Evolutionary conservation across 768 basidiomycete species (phyloP).

Genomic region (Mycena filopes): DNA sequence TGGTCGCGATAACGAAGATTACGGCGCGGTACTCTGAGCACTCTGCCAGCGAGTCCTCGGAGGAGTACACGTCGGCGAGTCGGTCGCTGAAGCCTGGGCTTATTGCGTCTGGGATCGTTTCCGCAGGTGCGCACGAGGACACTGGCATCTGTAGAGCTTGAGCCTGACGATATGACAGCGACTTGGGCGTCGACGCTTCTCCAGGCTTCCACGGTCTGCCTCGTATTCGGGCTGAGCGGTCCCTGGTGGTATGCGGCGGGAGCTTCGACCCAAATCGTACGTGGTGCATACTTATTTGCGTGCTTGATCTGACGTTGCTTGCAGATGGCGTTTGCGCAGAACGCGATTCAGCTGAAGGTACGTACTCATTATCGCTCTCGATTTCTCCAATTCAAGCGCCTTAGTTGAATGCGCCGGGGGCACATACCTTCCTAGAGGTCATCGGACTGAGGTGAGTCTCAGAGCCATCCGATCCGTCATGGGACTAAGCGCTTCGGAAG

Average conservation of each 20-base stretch:
- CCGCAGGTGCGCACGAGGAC: slow-evolving; percentile 5
- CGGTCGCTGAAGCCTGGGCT: slow-evolving; percentile 18
- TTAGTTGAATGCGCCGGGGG: slow-evolving; percentile 62
- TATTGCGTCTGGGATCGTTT: slow-evolving; percentile 18
- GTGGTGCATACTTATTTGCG: neutral
- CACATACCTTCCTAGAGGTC: slow-evolving; percentile 62
- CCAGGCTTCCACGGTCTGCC: slow-evolving; percentile 48
- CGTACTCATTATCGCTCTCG: neutral
- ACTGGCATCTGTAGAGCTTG: too few species aligned
- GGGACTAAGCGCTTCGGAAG: too few species aligned
- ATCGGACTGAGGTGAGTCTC: slow-evolving; percentile 40
- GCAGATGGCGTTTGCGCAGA: slow-evolving; percentile 33
- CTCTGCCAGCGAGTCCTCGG: slow-evolving; percentile 21
- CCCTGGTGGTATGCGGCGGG: slow-evolving; percentile 31
- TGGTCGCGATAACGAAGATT: slow-evolving; percentile 25
- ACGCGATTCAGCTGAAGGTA: slow-evolving; percentile 50
- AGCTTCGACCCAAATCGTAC: slow-evolving; percentile 28
- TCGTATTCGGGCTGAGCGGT: slow-evolving; percentile 23
- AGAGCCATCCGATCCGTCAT: too few species aligned
- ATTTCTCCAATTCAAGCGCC: too few species aligned
- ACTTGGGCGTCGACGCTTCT: slow-evolving; percentile 60
- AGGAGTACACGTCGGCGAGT: slow-evolving; percentile 28
- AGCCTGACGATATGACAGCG: neutral
- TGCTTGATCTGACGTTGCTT: neutral
- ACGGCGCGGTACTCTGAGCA: slow-evolving; percentile 28